Percentiles rank a stretch among this genome's conserved stretches.
phyloP scores from a whole-genome alignment of 2,329 filamentous ascomycete species.

The Fusarium miscanthi region DNA sequence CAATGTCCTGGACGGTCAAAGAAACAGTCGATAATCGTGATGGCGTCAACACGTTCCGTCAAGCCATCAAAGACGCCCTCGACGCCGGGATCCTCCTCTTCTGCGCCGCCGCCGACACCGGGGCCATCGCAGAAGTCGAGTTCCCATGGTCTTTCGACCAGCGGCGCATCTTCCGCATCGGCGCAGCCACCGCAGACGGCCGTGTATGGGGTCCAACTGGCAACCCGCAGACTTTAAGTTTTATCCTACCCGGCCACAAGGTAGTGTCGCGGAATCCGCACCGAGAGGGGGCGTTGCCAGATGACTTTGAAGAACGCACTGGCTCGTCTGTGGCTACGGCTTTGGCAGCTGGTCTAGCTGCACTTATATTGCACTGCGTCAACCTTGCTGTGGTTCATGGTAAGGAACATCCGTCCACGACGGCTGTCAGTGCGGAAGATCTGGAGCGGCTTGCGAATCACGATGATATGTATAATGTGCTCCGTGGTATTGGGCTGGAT shows the following conservation, averaged over 20 bases:
- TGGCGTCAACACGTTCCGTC: background rate
- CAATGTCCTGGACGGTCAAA: constrained; percentile 28
- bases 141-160: constrained; percentile 7
- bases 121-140: background rate
- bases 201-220: background rate
- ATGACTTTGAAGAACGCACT: constrained; percentile 8
- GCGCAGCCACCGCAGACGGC: constrained; percentile 10
- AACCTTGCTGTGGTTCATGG: background rate
- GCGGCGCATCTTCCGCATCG: constrained; percentile 11
- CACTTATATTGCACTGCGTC: constrained; percentile 30
- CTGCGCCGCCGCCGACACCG: background rate
- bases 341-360: constrained; percentile 45
- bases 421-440: background rate
- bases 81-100: constrained; percentile 2
- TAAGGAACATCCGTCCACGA: background rate
- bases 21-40: background rate
- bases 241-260: constrained; percentile 12
- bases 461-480: background rate
- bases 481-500: background rate
- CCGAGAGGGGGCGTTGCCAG: background rate
- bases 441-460: background rate
- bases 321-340: constrained; percentile 46
- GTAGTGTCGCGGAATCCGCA: background rate
- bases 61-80: background rate
- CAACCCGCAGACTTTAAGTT: background rate